A percentile compares a stretch with the other conserved stretches of the same genome.
Evolutionary conservation across 2,329 filamentous ascomycete genomes (phyloP).

Genomic region (Immersiporthe knoxdaviesiana): DNA sequence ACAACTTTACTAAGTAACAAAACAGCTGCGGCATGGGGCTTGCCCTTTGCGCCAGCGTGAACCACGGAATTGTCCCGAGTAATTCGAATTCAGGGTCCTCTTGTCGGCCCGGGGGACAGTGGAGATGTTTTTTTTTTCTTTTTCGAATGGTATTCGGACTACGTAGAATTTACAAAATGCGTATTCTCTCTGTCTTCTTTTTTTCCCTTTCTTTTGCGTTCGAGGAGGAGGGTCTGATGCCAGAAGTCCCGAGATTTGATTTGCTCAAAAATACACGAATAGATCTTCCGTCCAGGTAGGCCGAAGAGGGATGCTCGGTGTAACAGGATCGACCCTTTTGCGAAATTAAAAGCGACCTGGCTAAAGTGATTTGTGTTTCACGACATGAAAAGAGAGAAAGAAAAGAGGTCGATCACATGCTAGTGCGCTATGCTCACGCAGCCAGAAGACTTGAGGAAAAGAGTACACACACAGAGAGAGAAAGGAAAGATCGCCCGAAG

Average conservation of each 20-base stretch:
- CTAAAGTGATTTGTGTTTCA: background rate
- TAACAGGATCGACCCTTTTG: background rate
- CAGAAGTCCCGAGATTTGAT: background rate
- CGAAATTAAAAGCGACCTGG: background rate
- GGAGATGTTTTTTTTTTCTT: background rate
- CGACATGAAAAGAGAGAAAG: background rate
- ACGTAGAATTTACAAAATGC: background rate
- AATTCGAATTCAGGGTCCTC: background rate
- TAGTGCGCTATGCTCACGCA: background rate
- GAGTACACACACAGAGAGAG: too few species aligned
- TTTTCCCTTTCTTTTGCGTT: background rate
- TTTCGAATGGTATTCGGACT: background rate
- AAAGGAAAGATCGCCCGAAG: background rate
- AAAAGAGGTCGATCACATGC: background rate
- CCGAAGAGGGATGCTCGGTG: constrained; percentile 4
- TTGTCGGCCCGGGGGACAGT: background rate
- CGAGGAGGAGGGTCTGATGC: background rate
- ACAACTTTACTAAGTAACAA: too few species aligned
- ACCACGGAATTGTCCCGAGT: constrained; percentile 1
- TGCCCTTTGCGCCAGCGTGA: background rate
- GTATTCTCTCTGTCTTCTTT: background rate
- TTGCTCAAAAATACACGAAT: background rate
- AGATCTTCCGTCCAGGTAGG: background rate
- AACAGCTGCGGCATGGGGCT: background rate
- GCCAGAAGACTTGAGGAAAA: too few species aligned